These are phyloP conservation scores for Calocybe indica DNA, from an alignment of 768 basidiomycete genomes.

Conservation along the genomic window DNA sequence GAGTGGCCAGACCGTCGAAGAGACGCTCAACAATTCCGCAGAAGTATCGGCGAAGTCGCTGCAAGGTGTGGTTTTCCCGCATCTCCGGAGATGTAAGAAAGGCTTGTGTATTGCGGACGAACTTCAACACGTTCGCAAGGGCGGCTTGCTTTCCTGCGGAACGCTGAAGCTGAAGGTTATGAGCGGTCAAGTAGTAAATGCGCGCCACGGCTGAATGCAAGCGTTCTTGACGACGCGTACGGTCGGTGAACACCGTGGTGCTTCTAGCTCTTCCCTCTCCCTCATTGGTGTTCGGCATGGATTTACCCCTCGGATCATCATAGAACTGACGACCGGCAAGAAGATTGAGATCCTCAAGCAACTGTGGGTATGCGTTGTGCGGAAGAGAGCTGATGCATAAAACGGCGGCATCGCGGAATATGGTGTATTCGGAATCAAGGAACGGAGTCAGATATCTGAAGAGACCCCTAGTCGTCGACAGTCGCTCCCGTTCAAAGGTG, in stretches of 20 bases:
- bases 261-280: slow-evolving; percentile 54
- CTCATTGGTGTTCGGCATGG: slow-evolving; percentile 51
- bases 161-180: slow-evolving; percentile 63
- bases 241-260: slow-evolving; percentile 38
- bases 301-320: slow-evolving; percentile 57
- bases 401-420: slow-evolving; percentile 83
- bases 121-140: slow-evolving; percentile 76
- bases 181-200: slow-evolving; percentile 83
- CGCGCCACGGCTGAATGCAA: slow-evolving; percentile 83
- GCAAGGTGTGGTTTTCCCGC: slow-evolving; percentile 70
- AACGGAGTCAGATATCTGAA: slow-evolving; percentile 86
- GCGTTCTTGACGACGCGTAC: slow-evolving; percentile 68
- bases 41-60: slow-evolving; percentile 83
- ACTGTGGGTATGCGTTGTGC: slow-evolving; percentile 64
- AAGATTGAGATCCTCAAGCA: slow-evolving; percentile 79
- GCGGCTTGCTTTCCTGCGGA: slow-evolving; percentile 67
- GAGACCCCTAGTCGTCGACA: slow-evolving; percentile 75
- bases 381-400: slow-evolving; percentile 87
- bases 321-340: slow-evolving; percentile 81
- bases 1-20: slow-evolving; percentile 65
- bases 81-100: slow-evolving; percentile 71
- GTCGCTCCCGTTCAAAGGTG: slow-evolving; percentile 75
- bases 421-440: slow-evolving; percentile 77
- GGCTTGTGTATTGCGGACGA: slow-evolving; percentile 75
- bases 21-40: slow-evolving; percentile 85